These are phyloP conservation scores for Aspergillus sp. DNA, from an alignment of 2,329 filamentous ascomycete genomes.

Conservation along the genomic window DNA sequence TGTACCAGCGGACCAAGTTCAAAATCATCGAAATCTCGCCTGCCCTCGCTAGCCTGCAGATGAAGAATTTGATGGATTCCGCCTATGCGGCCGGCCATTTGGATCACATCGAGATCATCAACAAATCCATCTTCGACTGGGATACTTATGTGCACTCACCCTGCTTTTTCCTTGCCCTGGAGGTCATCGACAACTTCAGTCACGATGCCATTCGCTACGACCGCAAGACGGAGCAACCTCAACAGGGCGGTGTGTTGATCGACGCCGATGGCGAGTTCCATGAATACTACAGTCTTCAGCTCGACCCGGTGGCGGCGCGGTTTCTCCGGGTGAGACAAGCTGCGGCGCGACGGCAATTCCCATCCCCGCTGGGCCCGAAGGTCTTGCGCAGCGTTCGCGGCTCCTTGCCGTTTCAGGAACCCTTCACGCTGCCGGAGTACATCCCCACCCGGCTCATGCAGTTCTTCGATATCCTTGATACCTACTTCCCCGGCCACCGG, in stretches of 20 bases:
- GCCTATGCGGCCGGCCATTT: conserved; percentile 71
- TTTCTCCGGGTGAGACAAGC: conserved; percentile 83
- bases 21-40: conserved; percentile 94
- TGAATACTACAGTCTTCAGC: conserved; percentile 79
- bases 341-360: conserved; percentile 51
- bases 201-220: conserved; percentile 95
- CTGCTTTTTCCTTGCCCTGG: conserved; percentile 96
- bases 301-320: conserved; percentile 79
- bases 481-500: conserved; percentile 85
- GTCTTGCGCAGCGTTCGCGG: conserved; percentile 61
- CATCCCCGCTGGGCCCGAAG: conserved; percentile 44
- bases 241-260: conserved; percentile 87
- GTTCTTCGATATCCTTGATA: conserved; percentile 88
- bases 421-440: conserved; percentile 82
- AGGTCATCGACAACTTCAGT: conserved; percentile 98
- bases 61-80: conserved; percentile 63
- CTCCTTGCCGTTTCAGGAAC: conserved; percentile 67
- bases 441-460: conserved; percentile 93
- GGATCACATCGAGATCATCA: conserved; percentile 89
- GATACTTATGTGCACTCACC: conserved; percentile 79
- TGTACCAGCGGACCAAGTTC: conserved; percentile 91
- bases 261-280: conserved; percentile 84
- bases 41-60: conserved; percentile 74
- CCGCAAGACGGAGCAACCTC: conserved; percentile 70
- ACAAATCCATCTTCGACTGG: conserved; percentile 95